Percentiles rank a stretch among this genome's conserved stretches.
Conservation (phyloP, 2,329 filamentous ascomycete species). For the Colletotrichum sansevieriae region DNA sequence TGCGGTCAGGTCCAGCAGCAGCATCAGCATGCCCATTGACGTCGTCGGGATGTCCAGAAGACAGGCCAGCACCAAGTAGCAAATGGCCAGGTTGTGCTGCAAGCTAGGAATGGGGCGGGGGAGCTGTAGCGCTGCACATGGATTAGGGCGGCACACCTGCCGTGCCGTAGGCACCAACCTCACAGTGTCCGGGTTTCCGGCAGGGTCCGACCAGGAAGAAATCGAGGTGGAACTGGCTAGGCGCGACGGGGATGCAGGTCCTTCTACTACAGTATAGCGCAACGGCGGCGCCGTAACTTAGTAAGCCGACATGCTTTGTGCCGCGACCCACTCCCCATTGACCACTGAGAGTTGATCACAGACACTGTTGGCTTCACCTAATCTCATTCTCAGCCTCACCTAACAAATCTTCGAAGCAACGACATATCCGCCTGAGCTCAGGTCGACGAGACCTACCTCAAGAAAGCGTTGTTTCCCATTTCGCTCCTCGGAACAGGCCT, state of each 20-base stretch:
- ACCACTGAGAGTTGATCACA: constrained; percentile 8
- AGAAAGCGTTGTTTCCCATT: neutral
- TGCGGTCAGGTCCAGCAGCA: constrained; percentile 34
- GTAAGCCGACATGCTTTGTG: too few relatives aligned
- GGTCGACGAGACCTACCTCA: neutral
- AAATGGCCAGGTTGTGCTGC: constrained; percentile 40
- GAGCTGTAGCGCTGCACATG: constrained; percentile 35
- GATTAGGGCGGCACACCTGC: constrained; percentile 23
- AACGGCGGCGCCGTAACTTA: too few relatives aligned
- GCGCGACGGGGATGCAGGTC: too few relatives aligned
- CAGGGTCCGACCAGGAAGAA: too few relatives aligned
- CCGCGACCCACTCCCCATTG: constrained; percentile 1
- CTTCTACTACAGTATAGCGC: too few relatives aligned
- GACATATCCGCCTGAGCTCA: neutral
- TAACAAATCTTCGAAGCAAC: too few relatives aligned
- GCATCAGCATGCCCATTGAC: constrained; percentile 34
- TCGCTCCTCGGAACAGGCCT: neutral
- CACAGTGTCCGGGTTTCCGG: neutral
- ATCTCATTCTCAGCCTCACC: neutral
- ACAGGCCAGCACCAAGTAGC: neutral
- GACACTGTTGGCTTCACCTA: neutral
- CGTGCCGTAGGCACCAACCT: neutral
- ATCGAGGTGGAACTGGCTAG: neutral
- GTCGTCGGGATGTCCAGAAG: constrained; percentile 27
- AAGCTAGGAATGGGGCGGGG: constrained; percentile 34